These are phyloP conservation scores for Butyriboletus loyo DNA, from an alignment of 768 basidiomycete species.

Conservation along the genomic window DNA sequence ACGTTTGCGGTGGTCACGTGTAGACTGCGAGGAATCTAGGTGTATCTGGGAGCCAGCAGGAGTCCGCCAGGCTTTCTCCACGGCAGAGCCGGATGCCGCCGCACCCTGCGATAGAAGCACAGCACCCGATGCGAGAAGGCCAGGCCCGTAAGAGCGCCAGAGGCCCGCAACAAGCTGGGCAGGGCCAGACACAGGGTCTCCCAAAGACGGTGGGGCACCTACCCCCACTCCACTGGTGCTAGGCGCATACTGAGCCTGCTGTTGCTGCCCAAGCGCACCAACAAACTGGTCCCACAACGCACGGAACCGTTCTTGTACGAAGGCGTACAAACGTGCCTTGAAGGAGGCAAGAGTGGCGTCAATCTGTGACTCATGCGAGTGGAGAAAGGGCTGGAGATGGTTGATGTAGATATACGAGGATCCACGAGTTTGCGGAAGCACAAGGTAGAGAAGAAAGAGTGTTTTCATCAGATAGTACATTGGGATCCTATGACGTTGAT, in stretches of 20 bases:
- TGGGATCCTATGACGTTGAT: conserved; percentile 62
- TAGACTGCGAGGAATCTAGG: conserved; percentile 25
- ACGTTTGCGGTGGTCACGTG: conserved; percentile 46
- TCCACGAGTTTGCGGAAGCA: conserved; percentile 86
- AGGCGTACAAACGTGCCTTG: conserved; percentile 55
- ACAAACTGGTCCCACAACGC: conserved; percentile 65
- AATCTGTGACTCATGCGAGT: conserved; percentile 78
- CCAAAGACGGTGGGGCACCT: conserved; percentile 44
- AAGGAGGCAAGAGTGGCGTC: conserved; percentile 72
- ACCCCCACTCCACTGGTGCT: conserved; percentile 21
- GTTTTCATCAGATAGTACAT: conserved; percentile 84
- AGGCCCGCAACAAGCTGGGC: conserved; percentile 61
- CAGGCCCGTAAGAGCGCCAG: conserved; percentile 79
- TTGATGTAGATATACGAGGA: conserved; percentile 79
- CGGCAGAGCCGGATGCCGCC: conserved; percentile 35
- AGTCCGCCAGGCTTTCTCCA: conserved; percentile 27
- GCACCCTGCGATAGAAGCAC: conserved; percentile 56
- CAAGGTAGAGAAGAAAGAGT: conserved; percentile 83
- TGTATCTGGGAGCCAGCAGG: conserved; percentile 31
- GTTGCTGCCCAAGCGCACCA: conserved; percentile 45
- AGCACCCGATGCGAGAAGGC: conserved; percentile 64
- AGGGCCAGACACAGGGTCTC: conserved; percentile 60
- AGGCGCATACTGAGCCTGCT: conserved; percentile 21
- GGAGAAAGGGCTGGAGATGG: conserved; percentile 82
- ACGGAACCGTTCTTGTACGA: conserved; percentile 61